A percentile compares a stretch with the other conserved stretches of the same genome.
These are phyloP conservation scores for Lichtheimia corymbifera DNA, from an alignment of 371 early-diverging fungal genomes.

Conservation along the genomic window DNA sequence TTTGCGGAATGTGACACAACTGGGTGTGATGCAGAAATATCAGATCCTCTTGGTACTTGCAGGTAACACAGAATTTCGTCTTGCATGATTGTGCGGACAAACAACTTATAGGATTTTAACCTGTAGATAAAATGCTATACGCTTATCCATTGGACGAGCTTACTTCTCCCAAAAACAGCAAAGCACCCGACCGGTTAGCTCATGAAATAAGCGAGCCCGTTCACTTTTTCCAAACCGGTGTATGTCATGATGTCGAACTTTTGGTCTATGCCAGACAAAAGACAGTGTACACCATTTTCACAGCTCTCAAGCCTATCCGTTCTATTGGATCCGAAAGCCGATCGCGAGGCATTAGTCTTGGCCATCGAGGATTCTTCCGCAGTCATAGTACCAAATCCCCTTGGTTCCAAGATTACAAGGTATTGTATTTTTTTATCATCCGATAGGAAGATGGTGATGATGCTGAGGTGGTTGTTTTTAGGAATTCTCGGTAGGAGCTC, in stretches of 20 bases:
- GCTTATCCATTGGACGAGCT: slow-evolving; percentile 54
- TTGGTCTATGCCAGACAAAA: slow-evolving; percentile 48
- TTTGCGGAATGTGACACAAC: slow-evolving; percentile 19
- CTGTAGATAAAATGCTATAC: slow-evolving; percentile 52
- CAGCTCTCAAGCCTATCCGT: slow-evolving; percentile 14
- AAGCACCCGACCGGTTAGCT: slow-evolving; percentile 25
- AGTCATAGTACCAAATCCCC: slow-evolving; percentile 18
- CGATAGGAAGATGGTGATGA: not conserved
- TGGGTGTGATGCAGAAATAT: slow-evolving; percentile 25
- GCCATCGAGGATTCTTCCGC: slow-evolving; percentile 1
- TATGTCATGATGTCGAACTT: slow-evolving; percentile 50
- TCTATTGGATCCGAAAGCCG: not conserved
- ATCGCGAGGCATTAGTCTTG: not conserved
- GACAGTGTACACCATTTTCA: slow-evolving; percentile 26
- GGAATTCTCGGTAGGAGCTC: slow-evolving; percentile 76
- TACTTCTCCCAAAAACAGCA: slow-evolving; percentile 25
- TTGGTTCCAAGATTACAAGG: slow-evolving; percentile 23
- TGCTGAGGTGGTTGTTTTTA: slow-evolving; percentile 8
- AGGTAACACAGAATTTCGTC: slow-evolving; percentile 11
- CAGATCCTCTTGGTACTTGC: slow-evolving; percentile 25
- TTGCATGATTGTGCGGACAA: not conserved
- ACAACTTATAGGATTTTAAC: not conserved
- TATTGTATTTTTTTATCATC: not conserved
- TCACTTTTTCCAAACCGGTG: slow-evolving; percentile 69
- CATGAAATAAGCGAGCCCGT: slow-evolving; percentile 53